These are phyloP conservation scores for Hypoxylon sp. DNA, from an alignment of 2,329 filamentous ascomycete genomes.

Conservation along the genomic window DNA sequence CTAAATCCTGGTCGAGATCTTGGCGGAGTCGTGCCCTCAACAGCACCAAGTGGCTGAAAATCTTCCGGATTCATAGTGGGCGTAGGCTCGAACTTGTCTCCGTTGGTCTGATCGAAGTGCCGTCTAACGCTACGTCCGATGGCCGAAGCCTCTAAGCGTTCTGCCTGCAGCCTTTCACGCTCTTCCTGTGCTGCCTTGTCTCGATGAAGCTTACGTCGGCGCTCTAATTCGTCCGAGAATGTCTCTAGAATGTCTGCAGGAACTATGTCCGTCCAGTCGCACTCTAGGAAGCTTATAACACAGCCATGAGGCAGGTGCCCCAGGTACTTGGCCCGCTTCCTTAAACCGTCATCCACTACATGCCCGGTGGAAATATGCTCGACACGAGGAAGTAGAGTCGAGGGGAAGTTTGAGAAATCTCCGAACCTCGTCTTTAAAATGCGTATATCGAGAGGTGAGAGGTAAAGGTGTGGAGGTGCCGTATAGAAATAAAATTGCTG, in stretches of 20 bases:
- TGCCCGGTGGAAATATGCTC: conserved; percentile 92
- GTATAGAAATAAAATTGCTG: conserved; percentile 88
- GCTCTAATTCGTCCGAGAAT: conserved; percentile 83
- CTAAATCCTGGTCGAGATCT: conserved; percentile 74
- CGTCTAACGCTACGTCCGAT: conserved; percentile 68
- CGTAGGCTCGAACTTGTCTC: conserved; percentile 59
- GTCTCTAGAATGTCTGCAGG: conserved; percentile 79
- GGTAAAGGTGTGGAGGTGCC: conserved; percentile 87
- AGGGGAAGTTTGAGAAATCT: conserved; percentile 84
- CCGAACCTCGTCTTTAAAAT: conserved; percentile 93
- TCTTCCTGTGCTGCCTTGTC: conserved; percentile 92
- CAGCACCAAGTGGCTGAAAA: conserved; percentile 73
- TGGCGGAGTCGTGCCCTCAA: conserved; percentile 67
- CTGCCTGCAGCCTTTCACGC: conserved; percentile 84
- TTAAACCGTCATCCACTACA: conserved; percentile 85
- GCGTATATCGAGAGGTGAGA: conserved; percentile 91
- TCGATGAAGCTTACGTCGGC: conserved; percentile 79
- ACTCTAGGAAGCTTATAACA: conserved; percentile 91
- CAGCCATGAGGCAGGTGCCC: conserved; percentile 91
- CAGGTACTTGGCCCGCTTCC: conserved; percentile 88
- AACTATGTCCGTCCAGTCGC: conserved; percentile 94
- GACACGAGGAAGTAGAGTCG: conserved; percentile 86
- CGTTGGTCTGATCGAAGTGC: conserved; percentile 56
- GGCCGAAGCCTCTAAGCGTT: conserved; percentile 81
- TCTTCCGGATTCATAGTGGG: conserved; percentile 70